phyloP scores from a whole-genome alignment of 306 rosid genomes.

The Prunus davidiana region DNA sequence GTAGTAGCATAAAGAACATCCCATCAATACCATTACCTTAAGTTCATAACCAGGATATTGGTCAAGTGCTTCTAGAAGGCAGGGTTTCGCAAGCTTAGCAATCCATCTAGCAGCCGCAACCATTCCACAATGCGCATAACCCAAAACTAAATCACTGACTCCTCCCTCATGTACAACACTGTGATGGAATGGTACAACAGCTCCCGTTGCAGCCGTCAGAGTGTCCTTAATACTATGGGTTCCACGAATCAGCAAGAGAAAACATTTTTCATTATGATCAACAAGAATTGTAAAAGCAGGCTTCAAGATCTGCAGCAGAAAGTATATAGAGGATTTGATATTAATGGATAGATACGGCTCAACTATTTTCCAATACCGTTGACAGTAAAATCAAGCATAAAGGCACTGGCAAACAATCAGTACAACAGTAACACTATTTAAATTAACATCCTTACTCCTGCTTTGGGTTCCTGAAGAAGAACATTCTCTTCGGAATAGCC shows the following conservation, averaged over 20 bases:
- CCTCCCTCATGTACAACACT: conserved; percentile 82
- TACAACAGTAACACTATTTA: background rate
- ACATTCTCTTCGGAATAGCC: conserved; percentile 71
- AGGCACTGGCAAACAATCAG: background rate
- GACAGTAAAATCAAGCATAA: background rate
- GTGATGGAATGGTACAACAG: conserved; percentile 91
- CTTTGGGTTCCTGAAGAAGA: conserved; percentile 89
- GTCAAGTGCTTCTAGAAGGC: conserved; percentile 65
- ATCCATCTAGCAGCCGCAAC: conserved; percentile 98
- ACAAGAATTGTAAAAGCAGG: conserved; percentile 88
- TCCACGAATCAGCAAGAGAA: conserved; percentile 85
- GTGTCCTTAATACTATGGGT: conserved; percentile 97
- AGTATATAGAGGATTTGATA: conserved; percentile 11
- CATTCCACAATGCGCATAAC: conserved; percentile 97
- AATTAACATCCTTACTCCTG: conserved; percentile 68
- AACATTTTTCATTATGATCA: conserved; percentile 54
- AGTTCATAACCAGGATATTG: conserved; percentile 61
- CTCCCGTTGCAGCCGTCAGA: conserved; percentile 89
- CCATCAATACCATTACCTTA: conserved; percentile 43
- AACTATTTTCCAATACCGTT: background rate
- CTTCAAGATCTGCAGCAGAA: conserved; percentile 78
- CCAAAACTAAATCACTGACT: conserved; percentile 80
- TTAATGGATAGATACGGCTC: background rate
- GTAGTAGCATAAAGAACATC: background rate
- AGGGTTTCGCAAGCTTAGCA: conserved; percentile 77